Evolutionary conservation across 139 green algal species (phyloP).

Genomic region (Choricystis sp.): DNA sequence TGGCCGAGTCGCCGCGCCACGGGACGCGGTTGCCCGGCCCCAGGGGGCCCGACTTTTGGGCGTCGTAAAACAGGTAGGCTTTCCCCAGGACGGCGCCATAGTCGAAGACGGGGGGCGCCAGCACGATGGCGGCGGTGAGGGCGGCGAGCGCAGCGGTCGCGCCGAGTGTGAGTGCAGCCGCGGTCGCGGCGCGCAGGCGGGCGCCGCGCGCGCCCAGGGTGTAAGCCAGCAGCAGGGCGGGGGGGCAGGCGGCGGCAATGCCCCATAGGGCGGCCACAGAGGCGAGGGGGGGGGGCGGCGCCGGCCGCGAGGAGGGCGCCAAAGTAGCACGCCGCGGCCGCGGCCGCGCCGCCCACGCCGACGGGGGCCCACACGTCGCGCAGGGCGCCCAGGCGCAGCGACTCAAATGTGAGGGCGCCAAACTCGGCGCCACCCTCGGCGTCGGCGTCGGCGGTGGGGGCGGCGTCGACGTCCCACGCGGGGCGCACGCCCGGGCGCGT

Average conservation of each 20-base stretch:
- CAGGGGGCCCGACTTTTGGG: slow-evolving; percentile 21
- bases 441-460: background rate
- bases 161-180: background rate
- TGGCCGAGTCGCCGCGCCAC: slow-evolving; percentile 28
- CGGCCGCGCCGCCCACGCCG: too few species aligned
- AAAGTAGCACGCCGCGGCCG: background rate
- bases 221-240: background rate
- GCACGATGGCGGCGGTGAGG: background rate
- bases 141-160: too few species aligned
- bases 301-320: background rate
- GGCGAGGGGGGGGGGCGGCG: background rate
- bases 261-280: background rate
- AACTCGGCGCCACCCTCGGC: too few species aligned
- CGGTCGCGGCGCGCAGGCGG: background rate
- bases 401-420: background rate
- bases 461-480: background rate
- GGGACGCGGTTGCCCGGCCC: slow-evolving; percentile 11
- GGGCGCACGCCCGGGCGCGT: too few species aligned
- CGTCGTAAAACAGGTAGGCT: slow-evolving; percentile 26
- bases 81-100: slow-evolving; percentile 13
- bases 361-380: background rate
- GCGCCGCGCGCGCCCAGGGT: too few species aligned
- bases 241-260: too few species aligned
- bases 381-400: background rate
- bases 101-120: slow-evolving; percentile 7